Percentiles rank a stretch among this genome's conserved stretches.
Conservation (phyloP, 2,329 filamentous ascomycete species). For the Pyricularia sp. region DNA sequence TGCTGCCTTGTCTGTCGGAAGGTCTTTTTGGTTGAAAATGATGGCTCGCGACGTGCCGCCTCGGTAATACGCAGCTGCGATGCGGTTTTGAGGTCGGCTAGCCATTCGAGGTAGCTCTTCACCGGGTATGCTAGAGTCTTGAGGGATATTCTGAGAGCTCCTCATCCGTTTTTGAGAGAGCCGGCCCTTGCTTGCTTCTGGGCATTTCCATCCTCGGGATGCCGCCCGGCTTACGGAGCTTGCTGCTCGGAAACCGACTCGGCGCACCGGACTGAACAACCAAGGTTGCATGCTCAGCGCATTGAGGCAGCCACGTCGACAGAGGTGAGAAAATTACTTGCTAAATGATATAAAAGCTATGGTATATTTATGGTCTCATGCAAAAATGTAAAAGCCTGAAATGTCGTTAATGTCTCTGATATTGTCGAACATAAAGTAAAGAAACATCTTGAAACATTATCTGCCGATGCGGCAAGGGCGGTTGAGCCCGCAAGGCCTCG, state of each 20-base stretch:
- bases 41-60: constrained; percentile 59
- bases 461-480: neutral
- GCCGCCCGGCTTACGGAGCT: neutral
- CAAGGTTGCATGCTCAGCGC: neutral
- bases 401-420: neutral
- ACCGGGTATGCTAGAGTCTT: neutral
- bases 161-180: neutral
- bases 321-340: neutral
- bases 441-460: neutral
- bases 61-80: constrained; percentile 46
- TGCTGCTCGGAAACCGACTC: neutral
- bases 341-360: too few relatives aligned
- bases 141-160: neutral
- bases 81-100: constrained; percentile 2
- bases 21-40: constrained; percentile 39
- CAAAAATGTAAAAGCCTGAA: neutral
- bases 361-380: neutral
- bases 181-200: neutral
- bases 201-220: neutral
- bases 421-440: neutral
- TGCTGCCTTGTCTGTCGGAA: constrained; percentile 29
- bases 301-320: neutral
- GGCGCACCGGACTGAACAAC: neutral
- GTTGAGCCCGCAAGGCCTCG: too few relatives aligned
- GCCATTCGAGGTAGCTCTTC: neutral